A percentile compares a stretch with the other conserved stretches of the same genome.
phyloP scores from a whole-genome alignment of 106 monocot species.

The Dendrobium catenatum region DNA sequence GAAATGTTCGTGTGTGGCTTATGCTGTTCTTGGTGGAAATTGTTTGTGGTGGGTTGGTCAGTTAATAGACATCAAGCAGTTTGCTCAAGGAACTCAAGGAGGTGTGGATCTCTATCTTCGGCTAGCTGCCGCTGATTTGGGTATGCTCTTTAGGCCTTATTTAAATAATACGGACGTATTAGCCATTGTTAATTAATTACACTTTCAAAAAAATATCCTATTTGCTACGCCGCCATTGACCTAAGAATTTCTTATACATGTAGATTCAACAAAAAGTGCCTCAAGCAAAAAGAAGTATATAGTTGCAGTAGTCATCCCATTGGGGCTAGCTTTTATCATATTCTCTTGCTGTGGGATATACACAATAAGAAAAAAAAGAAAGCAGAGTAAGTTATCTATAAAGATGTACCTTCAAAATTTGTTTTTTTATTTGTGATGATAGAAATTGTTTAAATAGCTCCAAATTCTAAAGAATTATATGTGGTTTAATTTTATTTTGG shows the following conservation, averaged over 20 bases:
- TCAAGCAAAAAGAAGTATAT: not conserved
- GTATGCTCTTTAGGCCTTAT: not conserved
- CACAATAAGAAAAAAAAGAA: not conserved
- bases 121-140: constrained; percentile 5
- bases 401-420: not conserved
- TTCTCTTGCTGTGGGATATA: not conserved
- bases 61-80: constrained; percentile 6
- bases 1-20: constrained; percentile 13
- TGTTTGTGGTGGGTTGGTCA: constrained; percentile 1
- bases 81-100: not conserved
- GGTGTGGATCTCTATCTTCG: constrained; percentile 8
- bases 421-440: not conserved
- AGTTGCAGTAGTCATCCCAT: constrained; percentile 1
- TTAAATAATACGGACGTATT: too few relatives aligned
- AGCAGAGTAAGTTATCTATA: not conserved
- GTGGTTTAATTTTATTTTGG: too few relatives aligned
- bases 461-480: too few relatives aligned
- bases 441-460: constrained; percentile 9
- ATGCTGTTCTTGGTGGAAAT: not conserved
- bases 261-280: not conserved
- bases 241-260: not conserved
- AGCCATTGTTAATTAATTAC: too few relatives aligned
- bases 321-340: not conserved
- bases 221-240: too few relatives aligned
- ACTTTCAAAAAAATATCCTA: too few relatives aligned